A percentile compares a stretch with the other conserved stretches of the same genome.
phyloP scores from a whole-genome alignment of 148 eudicot species.

The Polygonum aviculare region DNA sequence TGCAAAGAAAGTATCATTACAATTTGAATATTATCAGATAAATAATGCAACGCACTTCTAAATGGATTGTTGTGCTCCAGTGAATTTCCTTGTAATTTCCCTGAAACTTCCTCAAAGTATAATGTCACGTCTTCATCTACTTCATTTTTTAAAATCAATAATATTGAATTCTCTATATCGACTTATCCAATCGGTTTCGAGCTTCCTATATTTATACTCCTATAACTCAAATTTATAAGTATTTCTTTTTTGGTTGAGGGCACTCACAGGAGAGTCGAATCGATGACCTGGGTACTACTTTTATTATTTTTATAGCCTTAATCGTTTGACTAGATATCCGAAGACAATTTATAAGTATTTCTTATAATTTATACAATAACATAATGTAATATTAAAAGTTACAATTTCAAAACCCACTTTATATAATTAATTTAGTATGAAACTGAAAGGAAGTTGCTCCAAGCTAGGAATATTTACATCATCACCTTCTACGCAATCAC shows the following conservation, averaged over 20 bases:
- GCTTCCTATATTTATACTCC: not conserved
- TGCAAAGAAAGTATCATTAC: too few species aligned
- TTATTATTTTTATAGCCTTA: too few species aligned
- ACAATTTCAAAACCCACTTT: not conserved
- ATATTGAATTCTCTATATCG: too few species aligned
- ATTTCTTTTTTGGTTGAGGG: too few species aligned
- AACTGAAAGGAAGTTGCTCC: not conserved
- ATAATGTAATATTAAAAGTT: too few species aligned
- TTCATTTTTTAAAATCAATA: not conserved
- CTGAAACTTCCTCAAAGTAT: not conserved
- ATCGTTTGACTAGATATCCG: too few species aligned
- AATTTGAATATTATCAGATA: too few species aligned
- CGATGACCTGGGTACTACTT: too few species aligned
- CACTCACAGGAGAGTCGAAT: too few species aligned
- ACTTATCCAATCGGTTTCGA: not conserved
- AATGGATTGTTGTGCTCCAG: not conserved
- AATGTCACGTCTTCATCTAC: not conserved
- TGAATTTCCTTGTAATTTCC: not conserved
- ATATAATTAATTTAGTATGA: not conserved
- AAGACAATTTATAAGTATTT: too few species aligned
- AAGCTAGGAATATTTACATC: not conserved
- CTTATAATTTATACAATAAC: too few species aligned
- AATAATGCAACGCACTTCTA: not conserved
- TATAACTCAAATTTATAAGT: too few species aligned
- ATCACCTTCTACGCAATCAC: slow-evolving; percentile 4